These are phyloP conservation scores for Alternaria triticina DNA, from an alignment of 2,329 filamentous ascomycete species.

Conservation along the genomic window DNA sequence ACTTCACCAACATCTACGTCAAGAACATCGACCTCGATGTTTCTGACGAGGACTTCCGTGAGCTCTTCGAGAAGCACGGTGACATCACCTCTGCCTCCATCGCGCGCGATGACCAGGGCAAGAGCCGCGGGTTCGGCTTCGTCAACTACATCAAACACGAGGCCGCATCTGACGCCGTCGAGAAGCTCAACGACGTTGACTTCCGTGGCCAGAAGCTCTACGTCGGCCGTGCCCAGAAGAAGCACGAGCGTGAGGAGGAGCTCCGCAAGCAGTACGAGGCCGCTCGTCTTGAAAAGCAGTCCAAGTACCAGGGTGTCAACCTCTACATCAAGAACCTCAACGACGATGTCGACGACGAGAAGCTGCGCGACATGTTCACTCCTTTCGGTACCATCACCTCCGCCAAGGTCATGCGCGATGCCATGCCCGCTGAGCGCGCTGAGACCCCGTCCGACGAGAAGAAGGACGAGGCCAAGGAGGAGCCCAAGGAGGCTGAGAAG, in stretches of 20 bases:
- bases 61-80: slow-evolving; percentile 88
- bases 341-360: slow-evolving; percentile 97
- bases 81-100: slow-evolving; percentile 96
- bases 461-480: slow-evolving; percentile 58
- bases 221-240: slow-evolving; percentile 98
- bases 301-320: slow-evolving; percentile 99
- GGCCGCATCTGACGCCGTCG: slow-evolving; percentile 82
- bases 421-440: slow-evolving; percentile 58
- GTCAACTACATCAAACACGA: slow-evolving; percentile 96
- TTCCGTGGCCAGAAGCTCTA: slow-evolving; percentile 96
- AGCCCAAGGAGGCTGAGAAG: slow-evolving; percentile 57
- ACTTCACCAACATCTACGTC: slow-evolving; percentile 99
- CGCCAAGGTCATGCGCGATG: slow-evolving; percentile 98
- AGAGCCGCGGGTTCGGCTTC: slow-evolving; percentile 94
- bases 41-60: slow-evolving; percentile 92
- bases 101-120: slow-evolving; percentile 85
- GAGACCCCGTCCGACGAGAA: slow-evolving; percentile 55
- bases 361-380: slow-evolving; percentile 91
- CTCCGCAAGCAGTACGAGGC: slow-evolving; percentile 98
- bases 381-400: slow-evolving; percentile 95
- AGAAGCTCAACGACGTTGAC: slow-evolving; percentile 88
- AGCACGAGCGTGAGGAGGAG: slow-evolving; percentile 99
- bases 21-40: slow-evolving; percentile 92
- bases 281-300: slow-evolving; percentile 95
- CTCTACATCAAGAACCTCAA: slow-evolving; percentile 99